Base-by-base conservation (phyloP, 768 basidiomycete genomes). In the Vararia minispora region DNA sequence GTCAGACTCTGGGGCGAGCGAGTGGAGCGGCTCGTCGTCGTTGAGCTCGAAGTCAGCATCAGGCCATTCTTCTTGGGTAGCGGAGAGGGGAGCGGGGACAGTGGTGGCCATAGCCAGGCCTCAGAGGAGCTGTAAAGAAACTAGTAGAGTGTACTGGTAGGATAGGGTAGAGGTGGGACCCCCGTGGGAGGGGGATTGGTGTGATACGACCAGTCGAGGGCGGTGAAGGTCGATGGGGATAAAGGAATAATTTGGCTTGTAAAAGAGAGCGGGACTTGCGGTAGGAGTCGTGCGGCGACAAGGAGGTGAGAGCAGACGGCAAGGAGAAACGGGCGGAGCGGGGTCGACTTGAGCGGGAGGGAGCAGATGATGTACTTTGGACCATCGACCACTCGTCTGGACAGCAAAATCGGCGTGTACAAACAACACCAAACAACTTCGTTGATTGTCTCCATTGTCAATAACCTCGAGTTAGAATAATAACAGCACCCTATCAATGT, bases 21-120 rank as follows among this genome's bases (percentile, higher is more conserved):
- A 58, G 48, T 79, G 74, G 36, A 85, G 70, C 34, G 74, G 65
- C 33, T 72, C 72, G 29, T 74, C 85, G 33, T 89, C 86, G 39
- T 81, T 78, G 16, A 89, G 63, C 55, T 87, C 86, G 54, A 89
- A 88, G 60, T 89, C 86, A 44, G 81, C 80, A 58, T 89, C 86
- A 30, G 74, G 69, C 85, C 86, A 89, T 63, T 87, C 83, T 60
- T 89, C 85, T 72, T 71, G 39, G 68, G 57, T 27, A 66, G 52
- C 28, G 63, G 58, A 45, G 69, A 62, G 32, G 10, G 76, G 79
- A 5, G 78, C 72, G 26, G 72, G 74, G 28, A 76, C 63, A 35
- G 78, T 61, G 40, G 66, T 57, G 80, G 84, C 84, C 38, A 39
- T 44, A 46, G 48, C 28, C n/a, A n/a, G n/a, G n/a, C n/a, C n/a